These are phyloP conservation scores for Phytophthora syringae DNA, from an alignment of 352 stramenopile species.

Conservation along the genomic window DNA sequence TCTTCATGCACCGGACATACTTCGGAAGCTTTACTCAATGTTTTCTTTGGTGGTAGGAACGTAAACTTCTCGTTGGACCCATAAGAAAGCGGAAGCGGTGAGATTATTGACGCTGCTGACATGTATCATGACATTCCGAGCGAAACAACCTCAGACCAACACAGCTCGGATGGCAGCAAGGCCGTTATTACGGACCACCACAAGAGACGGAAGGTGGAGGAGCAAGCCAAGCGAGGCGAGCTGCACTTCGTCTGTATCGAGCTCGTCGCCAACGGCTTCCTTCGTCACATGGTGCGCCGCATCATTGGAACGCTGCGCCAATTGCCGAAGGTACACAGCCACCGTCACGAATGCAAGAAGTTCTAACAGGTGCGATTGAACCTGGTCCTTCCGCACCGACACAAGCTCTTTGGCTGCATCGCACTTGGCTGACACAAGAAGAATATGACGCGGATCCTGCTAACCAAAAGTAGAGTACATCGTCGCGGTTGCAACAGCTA, in stretches of 20 bases:
- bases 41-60: slow-evolving; percentile 40
- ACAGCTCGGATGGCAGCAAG: slow-evolving; percentile 17
- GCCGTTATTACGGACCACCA: slow-evolving; percentile 26
- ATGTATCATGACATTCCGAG: slow-evolving; percentile 29
- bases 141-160: slow-evolving; percentile 11
- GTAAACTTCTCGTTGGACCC: slow-evolving; percentile 80
- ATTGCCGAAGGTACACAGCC: slow-evolving; percentile 79
- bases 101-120: slow-evolving; percentile 52
- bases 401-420: slow-evolving; percentile 85
- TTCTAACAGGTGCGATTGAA: slow-evolving; percentile 59
- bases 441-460: slow-evolving; percentile 67
- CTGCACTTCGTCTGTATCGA: slow-evolving; percentile 88
- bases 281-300: slow-evolving; percentile 89
- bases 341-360: slow-evolving; percentile 64
- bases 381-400: slow-evolving; percentile 75
- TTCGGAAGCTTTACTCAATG: background rate
- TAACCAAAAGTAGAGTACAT: slow-evolving; percentile 26
- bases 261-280: slow-evolving; percentile 82
- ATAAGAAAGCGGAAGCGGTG: slow-evolving; percentile 53
- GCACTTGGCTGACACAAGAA: slow-evolving; percentile 82
- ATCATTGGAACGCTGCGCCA: slow-evolving; percentile 83
- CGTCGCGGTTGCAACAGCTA: background rate
- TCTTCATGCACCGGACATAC: background rate
- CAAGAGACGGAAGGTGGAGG: slow-evolving; percentile 51
- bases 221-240: slow-evolving; percentile 13